Percentiles rank a stretch among this genome's conserved stretches.
These are phyloP conservation scores for Xylaria longipes DNA, from an alignment of 495 filamentous ascomycete genomes.

Conservation along the genomic window DNA sequence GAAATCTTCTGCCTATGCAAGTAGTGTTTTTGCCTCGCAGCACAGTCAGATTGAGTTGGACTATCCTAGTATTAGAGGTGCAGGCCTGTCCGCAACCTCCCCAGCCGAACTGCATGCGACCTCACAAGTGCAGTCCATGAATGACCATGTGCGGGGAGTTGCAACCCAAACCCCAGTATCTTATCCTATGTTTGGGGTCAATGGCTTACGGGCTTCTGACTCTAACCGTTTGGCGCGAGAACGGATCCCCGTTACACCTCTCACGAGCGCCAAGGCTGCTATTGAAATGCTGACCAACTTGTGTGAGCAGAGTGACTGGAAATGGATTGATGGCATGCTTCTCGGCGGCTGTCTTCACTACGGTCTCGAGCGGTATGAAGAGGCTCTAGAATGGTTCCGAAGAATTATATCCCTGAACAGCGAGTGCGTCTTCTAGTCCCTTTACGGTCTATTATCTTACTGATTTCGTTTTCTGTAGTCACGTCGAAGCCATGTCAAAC, in stretches of 20 bases:
- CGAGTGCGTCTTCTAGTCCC: constrained; percentile 60
- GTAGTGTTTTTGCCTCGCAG: constrained; percentile 26
- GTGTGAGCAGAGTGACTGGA: constrained; percentile 87
- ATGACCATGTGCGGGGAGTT: constrained; percentile 28
- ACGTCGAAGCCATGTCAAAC: constrained; percentile 95
- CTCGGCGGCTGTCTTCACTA: constrained; percentile 93
- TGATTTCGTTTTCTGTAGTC: constrained; percentile 58
- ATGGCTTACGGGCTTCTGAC: constrained; percentile 30
- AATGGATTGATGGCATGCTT: constrained; percentile 95
- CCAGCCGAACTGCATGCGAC: constrained; percentile 32
- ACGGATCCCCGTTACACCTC: constrained; percentile 33
- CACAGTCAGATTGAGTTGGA: constrained; percentile 22
- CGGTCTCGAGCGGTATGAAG: constrained; percentile 85
- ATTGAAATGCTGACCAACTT: constrained; percentile 81
- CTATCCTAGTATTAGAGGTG: constrained; percentile 3
- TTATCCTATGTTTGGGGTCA: constrained; percentile 33
- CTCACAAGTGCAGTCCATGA: constrained; percentile 28
- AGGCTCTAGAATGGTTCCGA: constrained; percentile 87
- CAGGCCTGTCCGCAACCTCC: constrained; percentile 12
- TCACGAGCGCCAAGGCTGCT: constrained; percentile 66
- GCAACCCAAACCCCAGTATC: constrained; percentile 29
- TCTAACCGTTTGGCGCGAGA: constrained; percentile 21
- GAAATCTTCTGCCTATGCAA: constrained; percentile 36
- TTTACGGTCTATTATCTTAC: constrained; percentile 25
- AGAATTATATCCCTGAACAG: constrained; percentile 82